Conservation (phyloP, 257 asterid genomes). For the Primulina tabacum region DNA sequence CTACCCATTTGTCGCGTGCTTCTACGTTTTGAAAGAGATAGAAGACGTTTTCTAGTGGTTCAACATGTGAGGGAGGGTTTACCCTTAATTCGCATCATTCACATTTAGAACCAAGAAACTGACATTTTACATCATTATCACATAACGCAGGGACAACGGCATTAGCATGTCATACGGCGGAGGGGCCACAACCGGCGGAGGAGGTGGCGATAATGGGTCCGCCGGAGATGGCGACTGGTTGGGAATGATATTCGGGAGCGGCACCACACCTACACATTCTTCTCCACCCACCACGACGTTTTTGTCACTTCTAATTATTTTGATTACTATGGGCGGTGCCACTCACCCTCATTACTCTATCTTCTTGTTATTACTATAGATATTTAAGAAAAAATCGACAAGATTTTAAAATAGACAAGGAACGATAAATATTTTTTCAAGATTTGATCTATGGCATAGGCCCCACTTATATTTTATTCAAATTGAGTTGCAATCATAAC, state of each 20-base stretch:
- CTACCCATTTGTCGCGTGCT: background rate
- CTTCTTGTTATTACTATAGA: slow-evolving; percentile 22
- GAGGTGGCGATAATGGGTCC: slow-evolving; percentile 39
- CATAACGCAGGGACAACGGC: slow-evolving; percentile 51
- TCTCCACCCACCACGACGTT: slow-evolving; percentile 37
- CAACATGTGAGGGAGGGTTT: background rate
- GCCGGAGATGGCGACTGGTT: slow-evolving; percentile 37
- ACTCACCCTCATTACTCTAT: slow-evolving; percentile 30
- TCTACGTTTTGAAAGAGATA: too few species aligned
- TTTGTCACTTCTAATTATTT: slow-evolving; percentile 45
- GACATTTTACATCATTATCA: background rate
- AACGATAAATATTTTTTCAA: background rate
- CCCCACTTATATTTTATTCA: background rate
- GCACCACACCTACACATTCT: slow-evolving; percentile 45
- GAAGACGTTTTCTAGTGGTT: background rate
- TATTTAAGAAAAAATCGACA: background rate
- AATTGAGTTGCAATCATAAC: background rate
- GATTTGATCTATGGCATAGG: background rate
- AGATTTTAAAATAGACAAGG: background rate
- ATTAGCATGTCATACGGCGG: slow-evolving; percentile 56
- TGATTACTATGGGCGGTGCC: slow-evolving; percentile 38
- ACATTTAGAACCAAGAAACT: background rate
- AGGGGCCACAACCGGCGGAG: slow-evolving; percentile 47
- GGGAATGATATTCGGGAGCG: slow-evolving; percentile 71
- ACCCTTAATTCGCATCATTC: too few species aligned